A percentile compares a stretch with the other conserved stretches of the same genome.
phyloP scores from a whole-genome alignment of 345 rosid genomes.

The Populus euphratica region DNA sequence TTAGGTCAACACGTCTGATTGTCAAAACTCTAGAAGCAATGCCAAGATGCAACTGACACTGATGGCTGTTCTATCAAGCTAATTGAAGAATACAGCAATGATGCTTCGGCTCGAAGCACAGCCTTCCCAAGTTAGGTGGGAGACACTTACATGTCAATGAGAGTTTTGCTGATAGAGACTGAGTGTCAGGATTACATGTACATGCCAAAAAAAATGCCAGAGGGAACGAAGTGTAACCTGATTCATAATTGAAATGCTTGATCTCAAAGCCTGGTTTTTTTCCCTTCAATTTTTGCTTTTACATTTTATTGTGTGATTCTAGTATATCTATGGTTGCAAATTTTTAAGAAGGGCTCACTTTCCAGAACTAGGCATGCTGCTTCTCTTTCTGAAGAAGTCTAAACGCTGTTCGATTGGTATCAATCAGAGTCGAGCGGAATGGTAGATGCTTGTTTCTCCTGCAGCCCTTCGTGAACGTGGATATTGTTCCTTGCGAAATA shows the following conservation, averaged over 20 bases:
- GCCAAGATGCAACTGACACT: background rate
- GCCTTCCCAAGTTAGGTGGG: background rate
- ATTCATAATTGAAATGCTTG: background rate
- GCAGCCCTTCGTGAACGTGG: background rate
- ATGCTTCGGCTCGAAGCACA: constrained; percentile 55
- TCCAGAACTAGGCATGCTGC: too few relatives aligned
- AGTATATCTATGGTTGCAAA: too few relatives aligned
- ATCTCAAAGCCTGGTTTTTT: background rate
- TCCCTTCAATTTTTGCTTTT: background rate
- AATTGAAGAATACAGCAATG: background rate
- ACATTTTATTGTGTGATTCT: too few relatives aligned
- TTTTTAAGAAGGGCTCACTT: too few relatives aligned
- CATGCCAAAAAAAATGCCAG: background rate
- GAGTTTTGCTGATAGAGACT: background rate
- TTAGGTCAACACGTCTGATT: background rate
- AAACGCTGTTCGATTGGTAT: too few relatives aligned
- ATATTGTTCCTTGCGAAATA: background rate
- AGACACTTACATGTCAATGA: constrained; percentile 4
- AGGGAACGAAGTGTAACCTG: background rate
- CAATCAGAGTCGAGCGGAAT: background rate
- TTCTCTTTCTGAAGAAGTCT: too few relatives aligned
- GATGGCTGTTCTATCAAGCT: too few relatives aligned
- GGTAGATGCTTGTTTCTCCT: background rate
- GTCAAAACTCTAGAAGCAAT: too few relatives aligned
- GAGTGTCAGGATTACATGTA: too few relatives aligned